Conservation (phyloP, 2,329 filamentous ascomycete species). For the Aspergillus sp. region DNA sequence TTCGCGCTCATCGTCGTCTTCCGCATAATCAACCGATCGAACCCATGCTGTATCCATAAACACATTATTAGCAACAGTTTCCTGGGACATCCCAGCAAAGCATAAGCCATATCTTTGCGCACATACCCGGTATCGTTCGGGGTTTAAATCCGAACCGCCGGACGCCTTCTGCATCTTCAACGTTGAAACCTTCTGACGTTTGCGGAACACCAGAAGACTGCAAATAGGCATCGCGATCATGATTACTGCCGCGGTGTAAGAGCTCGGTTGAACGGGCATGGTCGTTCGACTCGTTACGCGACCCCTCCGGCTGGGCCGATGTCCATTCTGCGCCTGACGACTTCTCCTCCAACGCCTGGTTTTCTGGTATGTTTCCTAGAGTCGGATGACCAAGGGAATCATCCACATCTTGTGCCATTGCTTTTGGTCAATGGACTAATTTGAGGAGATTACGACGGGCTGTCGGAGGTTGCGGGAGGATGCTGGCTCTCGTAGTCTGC, state of each 20-base stretch:
- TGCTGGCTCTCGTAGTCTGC: slow-evolving; percentile 13
- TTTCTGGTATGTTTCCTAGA: slow-evolving; percentile 11
- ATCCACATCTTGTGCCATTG: slow-evolving; percentile 26
- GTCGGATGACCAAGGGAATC: slow-evolving; percentile 14
- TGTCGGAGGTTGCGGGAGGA: slow-evolving; percentile 16
- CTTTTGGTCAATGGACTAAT: slow-evolving; percentile 15
- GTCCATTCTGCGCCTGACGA: slow-evolving; percentile 8
- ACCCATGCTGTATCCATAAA: slow-evolving; percentile 33
- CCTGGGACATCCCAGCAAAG: not conserved
- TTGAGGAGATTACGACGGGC: slow-evolving; percentile 12
- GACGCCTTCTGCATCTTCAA: slow-evolving; percentile 5
- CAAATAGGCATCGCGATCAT: slow-evolving; percentile 6
- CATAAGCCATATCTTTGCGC: not conserved
- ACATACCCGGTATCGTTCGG: slow-evolving; percentile 33
- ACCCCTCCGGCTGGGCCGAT: slow-evolving; percentile 6
- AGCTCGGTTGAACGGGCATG: slow-evolving; percentile 13
- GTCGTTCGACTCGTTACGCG: slow-evolving; percentile 9
- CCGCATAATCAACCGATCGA: slow-evolving; percentile 27
- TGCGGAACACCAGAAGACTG: slow-evolving; percentile 13
- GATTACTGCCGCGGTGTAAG: slow-evolving; percentile 9
- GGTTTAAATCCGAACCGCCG: slow-evolving; percentile 8
- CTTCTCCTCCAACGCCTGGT: slow-evolving; percentile 16
- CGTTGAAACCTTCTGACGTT: slow-evolving; percentile 9
- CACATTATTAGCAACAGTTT: not conserved
- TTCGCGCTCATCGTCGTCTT: slow-evolving; percentile 28